A percentile compares a stretch with the other conserved stretches of the same genome.
Conservation (phyloP, 2,329 filamentous ascomycete genomes). For the Bisporella sp. region DNA sequence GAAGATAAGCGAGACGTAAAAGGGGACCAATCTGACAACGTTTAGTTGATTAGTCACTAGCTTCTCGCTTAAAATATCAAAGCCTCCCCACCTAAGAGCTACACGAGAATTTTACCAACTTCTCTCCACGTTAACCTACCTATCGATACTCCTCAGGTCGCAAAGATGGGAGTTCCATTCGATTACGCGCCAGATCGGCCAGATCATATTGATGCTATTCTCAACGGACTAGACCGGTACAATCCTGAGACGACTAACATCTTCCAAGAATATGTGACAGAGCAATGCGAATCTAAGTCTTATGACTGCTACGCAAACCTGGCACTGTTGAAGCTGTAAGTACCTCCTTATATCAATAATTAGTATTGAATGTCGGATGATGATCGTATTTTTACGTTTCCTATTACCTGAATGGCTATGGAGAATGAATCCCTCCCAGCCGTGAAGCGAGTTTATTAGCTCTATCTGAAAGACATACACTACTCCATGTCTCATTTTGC, state of each 20-base stretch:
- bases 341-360: slow-evolving; percentile 27
- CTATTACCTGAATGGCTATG: slow-evolving; percentile 83
- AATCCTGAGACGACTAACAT: slow-evolving; percentile 92
- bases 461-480: slow-evolving; percentile 57
- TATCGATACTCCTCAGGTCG: too few relatives aligned
- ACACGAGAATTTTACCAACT: too few relatives aligned
- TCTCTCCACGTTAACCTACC: too few relatives aligned
- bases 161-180: slow-evolving; percentile 40
- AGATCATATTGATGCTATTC: slow-evolving; percentile 84
- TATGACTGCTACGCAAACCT: slow-evolving; percentile 97
- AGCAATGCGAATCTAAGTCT: slow-evolving; percentile 92
- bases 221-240: slow-evolving; percentile 96
- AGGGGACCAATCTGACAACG: too few relatives aligned
- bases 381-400: slow-evolving; percentile 86
- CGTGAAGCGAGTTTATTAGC: slow-evolving; percentile 75
- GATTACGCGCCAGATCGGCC: slow-evolving; percentile 91
- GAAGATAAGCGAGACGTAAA: too few relatives aligned
- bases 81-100: too few relatives aligned
- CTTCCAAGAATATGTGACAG: slow-evolving; percentile 89
- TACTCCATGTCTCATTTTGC: slow-evolving; percentile 2
- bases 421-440: slow-evolving; percentile 47
- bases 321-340: slow-evolving; percentile 94
- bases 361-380: slow-evolving; percentile 43
- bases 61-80: too few relatives aligned
- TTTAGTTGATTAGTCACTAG: too few relatives aligned